Base-by-base conservation (phyloP, 805 yeast genomes). In the Teunomyces barrocoloradensis region DNA sequence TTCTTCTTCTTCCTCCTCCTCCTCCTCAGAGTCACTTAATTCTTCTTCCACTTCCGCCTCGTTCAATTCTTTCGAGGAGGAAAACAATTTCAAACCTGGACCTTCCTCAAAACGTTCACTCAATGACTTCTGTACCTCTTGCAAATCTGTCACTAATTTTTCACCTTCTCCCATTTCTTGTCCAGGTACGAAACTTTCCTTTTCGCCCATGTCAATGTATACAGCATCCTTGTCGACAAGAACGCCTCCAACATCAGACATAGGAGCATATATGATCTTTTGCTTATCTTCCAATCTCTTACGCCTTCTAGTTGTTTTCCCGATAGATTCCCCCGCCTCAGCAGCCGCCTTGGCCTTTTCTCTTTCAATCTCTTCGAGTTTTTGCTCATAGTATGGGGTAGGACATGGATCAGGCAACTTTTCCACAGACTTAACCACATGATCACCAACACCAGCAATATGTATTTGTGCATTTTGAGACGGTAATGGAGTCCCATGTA, bases 231-330 rank as follows among this genome's bases (percentile, higher is more conserved):
- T 91, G 70, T 94, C 99, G 51, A 94, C 89, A 54, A 94, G 74
- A 32, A 94, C 96, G 65, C 99, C 99, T 48, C 97, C 97, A n/a
- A 94, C 97, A 67, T 94, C 98, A 41, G 97, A 88, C 99, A 94
- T 94, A 43, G 99, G 99, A 0, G 99, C 99, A 66, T 95, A 94
- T 2, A 94, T 89, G 55, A 89, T 81, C 65, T 91, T 94, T 63
- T 89, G 96, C 57, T 85, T 89, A 61, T 94, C 99, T 55, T 94
- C 98, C 45, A 94, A 79, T 61, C 98, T 80, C 64, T 89, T 88
- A 60, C 97, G 79, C 65, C 97, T 83, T 56, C 78, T 73, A 2
- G 76, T 64, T 2, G 83, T 78, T 28, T 78, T 74, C 2, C 84
- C 77, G 3, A 77, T 59, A 3, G 70, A 66, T 47, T 78, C 81